Evolutionary conservation across 2,329 filamentous ascomycete genomes (phyloP), one percentile per base, ranked within the genome.

Genomic region (Colletotrichum aenigma): DNA sequence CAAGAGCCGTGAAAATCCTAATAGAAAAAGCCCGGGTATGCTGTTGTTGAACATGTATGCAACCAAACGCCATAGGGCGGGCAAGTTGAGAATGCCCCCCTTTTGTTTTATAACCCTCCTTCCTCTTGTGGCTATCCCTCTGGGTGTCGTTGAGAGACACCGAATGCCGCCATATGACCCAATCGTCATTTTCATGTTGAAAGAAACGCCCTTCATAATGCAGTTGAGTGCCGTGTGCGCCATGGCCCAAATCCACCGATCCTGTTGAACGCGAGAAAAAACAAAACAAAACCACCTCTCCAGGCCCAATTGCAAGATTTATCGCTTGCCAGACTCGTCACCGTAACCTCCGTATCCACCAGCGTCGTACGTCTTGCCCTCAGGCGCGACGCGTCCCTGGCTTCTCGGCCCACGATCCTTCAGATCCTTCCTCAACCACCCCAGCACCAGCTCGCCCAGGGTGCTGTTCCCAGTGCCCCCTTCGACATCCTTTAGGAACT

Each of bases 391-490:
- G 72, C 86, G 86, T 55, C 87, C 86, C 78, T 91, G 85, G 78
- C 87, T 94, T 64, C 96, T 88, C 4, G 96, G 96, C 0, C 96
- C 96, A 78, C 96, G 89, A 78, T 94, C 93, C 79, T 89, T 87
- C 77, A 98, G 85, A 85, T 98, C 96, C 76, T 94, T 91, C 82
- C 92, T 92, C 83, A 99, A 87, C 97, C 97, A 99, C 70, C 89
- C 89, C 79, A 99, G 87, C 34, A 98, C 97, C 77, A 99, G 85
- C 86, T 98, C 94, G 12, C 96, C 96, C 9, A 98, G 88, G 71
- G 92, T 91, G 80, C 94, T 97, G 84, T 98, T 98, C 43, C 96
- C 96, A 4, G 84, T 81, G 43, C 82, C 82, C 55, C 80, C 80
- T 56, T 85, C 84, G 26, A 91, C 87, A 30, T 85, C 84, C 21